A percentile compares a stretch with the other conserved stretches of the same genome.
phyloP scores from a whole-genome alignment of 768 basidiomycete species.

The Trametes meyenii region DNA sequence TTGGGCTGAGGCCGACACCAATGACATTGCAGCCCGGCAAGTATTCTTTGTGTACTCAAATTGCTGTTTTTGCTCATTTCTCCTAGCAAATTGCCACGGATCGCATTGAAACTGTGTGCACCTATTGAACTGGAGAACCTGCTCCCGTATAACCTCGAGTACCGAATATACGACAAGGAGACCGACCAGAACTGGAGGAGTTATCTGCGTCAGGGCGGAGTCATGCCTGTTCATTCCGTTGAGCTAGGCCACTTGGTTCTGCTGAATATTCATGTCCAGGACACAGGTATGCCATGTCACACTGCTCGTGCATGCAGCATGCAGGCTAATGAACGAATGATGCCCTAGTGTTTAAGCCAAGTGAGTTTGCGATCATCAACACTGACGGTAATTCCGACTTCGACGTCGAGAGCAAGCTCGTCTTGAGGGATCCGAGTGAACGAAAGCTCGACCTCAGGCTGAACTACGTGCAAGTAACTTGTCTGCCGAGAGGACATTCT shows the following conservation, averaged over 20 bases:
- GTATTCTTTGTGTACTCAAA: not conserved
- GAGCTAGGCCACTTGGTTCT: slow-evolving; percentile 89
- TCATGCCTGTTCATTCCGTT: slow-evolving; percentile 96
- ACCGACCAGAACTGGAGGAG: slow-evolving; percentile 93
- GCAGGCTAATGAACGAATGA: not conserved
- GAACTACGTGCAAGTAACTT: slow-evolving; percentile 80
- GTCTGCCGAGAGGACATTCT: not conserved
- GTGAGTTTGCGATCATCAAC: slow-evolving; percentile 97
- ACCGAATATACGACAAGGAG: slow-evolving; percentile 96
- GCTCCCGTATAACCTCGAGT: slow-evolving; percentile 90
- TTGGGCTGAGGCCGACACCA: slow-evolving; percentile 77
- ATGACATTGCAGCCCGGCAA: slow-evolving; percentile 58
- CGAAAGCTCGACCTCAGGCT: slow-evolving; percentile 79
- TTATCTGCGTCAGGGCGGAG: slow-evolving; percentile 88
- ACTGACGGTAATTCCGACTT: slow-evolving; percentile 91
- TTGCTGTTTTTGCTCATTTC: not conserved
- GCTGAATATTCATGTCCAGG: slow-evolving; percentile 88
- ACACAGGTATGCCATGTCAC: slow-evolving; percentile 61
- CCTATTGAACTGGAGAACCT: slow-evolving; percentile 96
- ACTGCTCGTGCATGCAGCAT: not conserved
- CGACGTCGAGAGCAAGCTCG: slow-evolving; percentile 72
- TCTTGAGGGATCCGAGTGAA: slow-evolving; percentile 70
- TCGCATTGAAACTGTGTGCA: slow-evolving; percentile 84
- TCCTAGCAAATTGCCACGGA: slow-evolving; percentile 78
- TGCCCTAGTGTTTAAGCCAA: slow-evolving; percentile 79